Percentiles rank a stretch among this genome's conserved stretches.
Conservation (phyloP, 768 basidiomycete species). For the Calvatia gigantea region DNA sequence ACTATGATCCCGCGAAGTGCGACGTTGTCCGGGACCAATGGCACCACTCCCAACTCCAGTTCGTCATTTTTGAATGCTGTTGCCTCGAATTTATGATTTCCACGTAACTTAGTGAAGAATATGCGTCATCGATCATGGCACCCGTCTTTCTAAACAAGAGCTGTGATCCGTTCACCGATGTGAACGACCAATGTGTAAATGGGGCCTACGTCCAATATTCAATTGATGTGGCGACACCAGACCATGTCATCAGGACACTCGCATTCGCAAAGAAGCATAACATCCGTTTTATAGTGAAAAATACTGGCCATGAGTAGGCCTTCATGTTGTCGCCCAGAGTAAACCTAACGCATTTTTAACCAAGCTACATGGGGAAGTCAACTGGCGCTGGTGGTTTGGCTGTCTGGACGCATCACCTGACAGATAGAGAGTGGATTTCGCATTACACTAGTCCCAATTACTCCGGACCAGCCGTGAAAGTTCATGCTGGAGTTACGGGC, state of each 20-base stretch:
- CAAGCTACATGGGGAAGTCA: constrained; percentile 19
- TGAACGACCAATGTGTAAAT: constrained; percentile 12
- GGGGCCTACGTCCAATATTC: constrained; percentile 16
- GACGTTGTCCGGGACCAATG: background rate
- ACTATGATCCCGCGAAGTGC: constrained; percentile 1
- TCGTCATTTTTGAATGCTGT: background rate
- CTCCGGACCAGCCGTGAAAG: constrained; percentile 17
- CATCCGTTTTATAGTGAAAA: constrained; percentile 21
- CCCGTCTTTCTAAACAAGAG: constrained; percentile 15
- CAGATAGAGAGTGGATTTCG: constrained; percentile 14
- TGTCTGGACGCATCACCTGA: constrained; percentile 18
- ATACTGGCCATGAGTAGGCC: constrained; percentile 20
- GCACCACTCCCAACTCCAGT: constrained; percentile 2
- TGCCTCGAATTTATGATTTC: background rate
- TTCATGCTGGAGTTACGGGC: constrained; percentile 18
- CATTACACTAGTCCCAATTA: constrained; percentile 15
- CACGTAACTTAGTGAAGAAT: background rate
- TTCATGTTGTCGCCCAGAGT: background rate
- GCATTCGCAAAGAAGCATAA: constrained; percentile 20
- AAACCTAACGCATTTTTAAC: background rate
- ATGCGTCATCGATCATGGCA: constrained; percentile 5
- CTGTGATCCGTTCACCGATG: constrained; percentile 15
- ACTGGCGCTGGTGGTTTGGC: constrained; percentile 19
- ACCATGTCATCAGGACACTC: constrained; percentile 19
- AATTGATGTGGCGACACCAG: constrained; percentile 16